A percentile compares a stretch with the other conserved stretches of the same genome.
phyloP scores from a whole-genome alignment of 164 flowering plant species.

The Echeveria elegans region DNA sequence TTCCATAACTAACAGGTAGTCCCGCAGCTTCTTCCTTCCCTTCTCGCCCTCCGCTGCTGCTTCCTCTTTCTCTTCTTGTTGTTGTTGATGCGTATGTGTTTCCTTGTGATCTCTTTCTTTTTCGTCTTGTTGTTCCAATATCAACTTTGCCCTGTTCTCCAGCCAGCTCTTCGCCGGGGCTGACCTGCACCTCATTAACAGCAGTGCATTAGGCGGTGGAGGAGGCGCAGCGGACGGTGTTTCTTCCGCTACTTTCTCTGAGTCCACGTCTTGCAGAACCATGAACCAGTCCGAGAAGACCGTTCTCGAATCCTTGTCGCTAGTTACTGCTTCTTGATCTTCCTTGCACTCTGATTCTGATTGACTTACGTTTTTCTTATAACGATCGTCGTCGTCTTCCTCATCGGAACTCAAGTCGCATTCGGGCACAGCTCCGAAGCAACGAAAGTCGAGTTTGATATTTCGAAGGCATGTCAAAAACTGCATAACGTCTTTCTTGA shows the following conservation, averaged over 20 bases:
- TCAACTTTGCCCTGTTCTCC: slow-evolving; percentile 32
- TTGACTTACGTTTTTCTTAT: not conserved
- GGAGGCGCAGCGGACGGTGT: too few relatives aligned
- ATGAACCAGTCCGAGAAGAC: slow-evolving; percentile 79
- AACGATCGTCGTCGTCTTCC: slow-evolving; percentile 30
- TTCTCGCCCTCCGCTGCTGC: slow-evolving; percentile 21
- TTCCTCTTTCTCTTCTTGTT: slow-evolving; percentile 3
- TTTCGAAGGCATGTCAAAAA: slow-evolving; percentile 58
- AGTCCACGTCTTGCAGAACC: slow-evolving; percentile 50
- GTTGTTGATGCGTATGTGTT: not conserved
- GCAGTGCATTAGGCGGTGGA: slow-evolving; percentile 81
- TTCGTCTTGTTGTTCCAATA: slow-evolving; percentile 3
- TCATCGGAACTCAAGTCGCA: slow-evolving; percentile 35
- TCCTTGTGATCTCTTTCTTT: not conserved
- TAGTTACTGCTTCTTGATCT: slow-evolving; percentile 4
- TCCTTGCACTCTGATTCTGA: not conserved
- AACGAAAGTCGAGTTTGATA: slow-evolving; percentile 58
- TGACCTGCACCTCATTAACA: slow-evolving; percentile 88
- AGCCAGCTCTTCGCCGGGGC: slow-evolving; percentile 81
- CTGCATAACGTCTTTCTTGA: slow-evolving; percentile 76
- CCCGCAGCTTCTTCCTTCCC: slow-evolving; percentile 16
- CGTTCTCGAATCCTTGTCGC: slow-evolving; percentile 33
- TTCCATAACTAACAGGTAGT: slow-evolving; percentile 38
- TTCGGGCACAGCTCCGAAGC: slow-evolving; percentile 58
- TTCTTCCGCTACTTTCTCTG: not conserved